Evolutionary conservation across 257 asterid species (phyloP).

Genomic region (Gardenia jasminoides): DNA sequence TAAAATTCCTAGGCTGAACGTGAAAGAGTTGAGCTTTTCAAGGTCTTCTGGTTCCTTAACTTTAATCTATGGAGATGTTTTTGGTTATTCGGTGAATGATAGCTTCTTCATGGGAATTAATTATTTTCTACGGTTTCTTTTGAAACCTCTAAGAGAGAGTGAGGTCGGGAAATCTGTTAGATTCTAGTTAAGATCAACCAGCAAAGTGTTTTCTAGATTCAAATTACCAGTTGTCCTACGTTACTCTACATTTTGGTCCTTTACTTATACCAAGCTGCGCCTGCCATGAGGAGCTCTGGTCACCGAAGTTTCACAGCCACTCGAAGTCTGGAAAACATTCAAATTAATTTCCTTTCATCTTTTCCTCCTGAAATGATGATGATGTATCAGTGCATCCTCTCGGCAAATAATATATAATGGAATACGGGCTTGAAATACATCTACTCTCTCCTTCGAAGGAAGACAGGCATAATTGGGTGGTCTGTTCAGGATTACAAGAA

Average conservation of each 20-base stretch:
- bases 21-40: no score
- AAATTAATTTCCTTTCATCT: not conserved
- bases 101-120: no score
- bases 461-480: conserved; percentile 5
- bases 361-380: conserved; percentile 14
- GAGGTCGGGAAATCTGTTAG: not conserved
- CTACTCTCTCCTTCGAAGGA: conserved; percentile 1
- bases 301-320: not conserved
- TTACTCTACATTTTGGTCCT: no score
- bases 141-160: not conserved
- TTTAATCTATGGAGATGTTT: no score
- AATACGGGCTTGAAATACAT: conserved; percentile 19
- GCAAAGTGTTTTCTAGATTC: not conserved
- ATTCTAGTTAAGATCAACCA: no score
- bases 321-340: not conserved
- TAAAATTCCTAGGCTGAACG: no score
- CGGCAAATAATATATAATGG: conserved; percentile 7
- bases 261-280: no score
- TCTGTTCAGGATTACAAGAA: conserved; percentile 4
- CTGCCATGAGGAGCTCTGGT: no score
- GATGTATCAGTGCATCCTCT: not conserved
- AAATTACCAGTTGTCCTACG: no score
- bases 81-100: no score
- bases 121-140: no score
- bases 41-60: no score